Conservation (phyloP, 2,329 filamentous ascomycete species). For the Ophiostoma triangulosporum region DNA sequence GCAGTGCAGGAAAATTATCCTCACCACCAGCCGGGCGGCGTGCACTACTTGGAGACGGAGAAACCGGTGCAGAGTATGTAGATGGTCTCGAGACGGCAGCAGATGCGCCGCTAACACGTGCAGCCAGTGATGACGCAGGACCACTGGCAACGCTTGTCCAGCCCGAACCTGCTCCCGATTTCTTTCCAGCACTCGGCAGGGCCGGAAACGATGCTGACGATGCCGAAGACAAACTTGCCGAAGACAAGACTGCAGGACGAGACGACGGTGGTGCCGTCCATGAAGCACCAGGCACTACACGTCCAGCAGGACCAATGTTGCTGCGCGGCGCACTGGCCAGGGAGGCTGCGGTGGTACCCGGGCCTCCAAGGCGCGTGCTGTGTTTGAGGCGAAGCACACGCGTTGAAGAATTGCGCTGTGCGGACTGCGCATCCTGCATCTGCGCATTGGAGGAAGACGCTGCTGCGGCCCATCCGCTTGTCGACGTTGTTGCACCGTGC, state of each 20-base stretch:
- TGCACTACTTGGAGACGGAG: conserved; percentile 1
- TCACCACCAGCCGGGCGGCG: conserved; percentile 18
- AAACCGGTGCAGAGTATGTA: neutral
- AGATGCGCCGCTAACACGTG: conserved; percentile 9
- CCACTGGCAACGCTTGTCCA: conserved; percentile 16
- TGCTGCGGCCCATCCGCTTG: conserved; percentile 46
- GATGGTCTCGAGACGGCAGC: neutral
- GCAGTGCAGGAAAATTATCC: conserved; percentile 73
- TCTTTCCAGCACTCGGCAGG: conserved; percentile 20
- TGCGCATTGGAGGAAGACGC: conserved; percentile 34
- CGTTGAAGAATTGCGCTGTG: conserved; percentile 34
- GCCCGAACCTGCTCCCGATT: conserved; percentile 1
- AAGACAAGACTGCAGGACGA: conserved; percentile 12
- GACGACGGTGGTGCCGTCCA: conserved; percentile 15
- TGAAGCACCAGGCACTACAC: conserved; percentile 11
- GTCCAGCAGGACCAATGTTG: conserved; percentile 6
- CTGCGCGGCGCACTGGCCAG: conserved; percentile 6
- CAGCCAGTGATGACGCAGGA: conserved; percentile 10
- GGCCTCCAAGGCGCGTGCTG: conserved; percentile 34
- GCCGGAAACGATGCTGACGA: conserved; percentile 31
- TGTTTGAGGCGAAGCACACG: conserved; percentile 46
- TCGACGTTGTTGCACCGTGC: conserved; percentile 44
- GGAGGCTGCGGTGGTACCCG: conserved; percentile 14
- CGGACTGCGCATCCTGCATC: conserved; percentile 20
- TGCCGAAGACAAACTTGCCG: conserved; percentile 11